A percentile compares a stretch with the other conserved stretches of the same genome.
phyloP scores from a whole-genome alignment of 2,329 filamentous ascomycete species.

The Myriangium duriaei region DNA sequence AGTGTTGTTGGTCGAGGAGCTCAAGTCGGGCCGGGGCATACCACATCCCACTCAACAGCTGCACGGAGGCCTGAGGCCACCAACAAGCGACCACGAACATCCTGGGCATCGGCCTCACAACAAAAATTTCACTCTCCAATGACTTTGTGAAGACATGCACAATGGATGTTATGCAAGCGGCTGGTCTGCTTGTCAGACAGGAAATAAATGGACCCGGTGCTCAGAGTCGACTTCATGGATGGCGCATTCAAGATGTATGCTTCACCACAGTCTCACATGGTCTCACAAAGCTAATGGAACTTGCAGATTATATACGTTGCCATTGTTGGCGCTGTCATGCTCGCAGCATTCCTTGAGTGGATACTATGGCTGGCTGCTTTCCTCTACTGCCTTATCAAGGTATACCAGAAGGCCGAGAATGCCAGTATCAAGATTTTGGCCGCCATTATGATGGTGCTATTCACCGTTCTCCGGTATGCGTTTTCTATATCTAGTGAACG shows the following conservation, averaged over 20 bases:
- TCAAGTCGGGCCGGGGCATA: too few species aligned
- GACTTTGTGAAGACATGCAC: background rate
- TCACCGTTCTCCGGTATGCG: slow-evolving; percentile 60
- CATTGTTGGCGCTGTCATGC: slow-evolving; percentile 68
- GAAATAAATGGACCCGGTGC: slow-evolving; percentile 7
- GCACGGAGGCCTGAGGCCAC: too few species aligned
- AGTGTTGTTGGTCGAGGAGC: too few species aligned
- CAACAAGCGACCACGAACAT: too few species aligned
- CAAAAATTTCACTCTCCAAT: too few species aligned
- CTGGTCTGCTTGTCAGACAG: slow-evolving; percentile 3
- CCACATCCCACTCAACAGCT: too few species aligned
- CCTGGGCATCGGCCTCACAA: too few species aligned
- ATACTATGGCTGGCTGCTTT: slow-evolving; percentile 91
- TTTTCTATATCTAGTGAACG: slow-evolving; percentile 10
- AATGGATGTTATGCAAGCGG: background rate
- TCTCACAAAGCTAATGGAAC: slow-evolving; percentile 5
- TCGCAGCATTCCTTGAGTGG: slow-evolving; percentile 83
- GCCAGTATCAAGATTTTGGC: slow-evolving; percentile 71
- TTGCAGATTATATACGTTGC: slow-evolving; percentile 69
- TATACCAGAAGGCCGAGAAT: slow-evolving; percentile 78
- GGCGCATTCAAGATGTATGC: slow-evolving; percentile 27
- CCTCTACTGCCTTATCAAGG: slow-evolving; percentile 78
- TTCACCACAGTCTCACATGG: background rate
- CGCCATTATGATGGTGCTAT: slow-evolving; percentile 60
- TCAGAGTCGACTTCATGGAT: background rate